Conservation (phyloP, 192 early-diverging fungal species). For the Chytriomyces sp. region DNA sequence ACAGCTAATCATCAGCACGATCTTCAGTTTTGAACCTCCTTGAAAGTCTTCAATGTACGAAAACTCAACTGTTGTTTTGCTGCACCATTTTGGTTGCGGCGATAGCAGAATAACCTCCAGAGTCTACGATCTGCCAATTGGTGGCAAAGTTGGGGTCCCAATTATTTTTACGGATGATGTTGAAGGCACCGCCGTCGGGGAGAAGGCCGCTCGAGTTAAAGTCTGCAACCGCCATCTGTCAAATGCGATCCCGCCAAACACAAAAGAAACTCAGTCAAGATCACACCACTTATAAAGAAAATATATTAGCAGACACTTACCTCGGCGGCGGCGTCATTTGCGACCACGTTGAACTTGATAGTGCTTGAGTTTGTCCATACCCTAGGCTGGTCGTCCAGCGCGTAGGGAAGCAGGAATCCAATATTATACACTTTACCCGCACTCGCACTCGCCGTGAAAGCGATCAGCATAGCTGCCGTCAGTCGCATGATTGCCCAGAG, state of each 20-base stretch:
- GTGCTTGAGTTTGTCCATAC: not conserved
- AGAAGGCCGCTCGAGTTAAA: slow-evolving; percentile 4
- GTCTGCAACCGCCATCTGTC: slow-evolving; percentile 29
- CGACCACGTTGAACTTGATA: slow-evolving; percentile 16
- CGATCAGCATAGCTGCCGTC: no score
- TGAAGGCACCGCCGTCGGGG: slow-evolving; percentile 9
- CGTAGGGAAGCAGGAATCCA: slow-evolving; percentile 30
- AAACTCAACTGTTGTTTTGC: slow-evolving; percentile 11
- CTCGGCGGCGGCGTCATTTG: slow-evolving; percentile 13
- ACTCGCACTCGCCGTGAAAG: no score
- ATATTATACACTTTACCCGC: not conserved
- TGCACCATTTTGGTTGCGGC: slow-evolving; percentile 24
- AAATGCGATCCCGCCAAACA: not conserved
- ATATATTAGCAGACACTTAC: not conserved
- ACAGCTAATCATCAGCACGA: not conserved
- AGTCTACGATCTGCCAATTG: slow-evolving; percentile 27
- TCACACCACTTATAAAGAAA: not conserved
- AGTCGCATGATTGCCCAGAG: no score
- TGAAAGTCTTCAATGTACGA: not conserved
- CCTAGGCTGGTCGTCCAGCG: slow-evolving; percentile 8
- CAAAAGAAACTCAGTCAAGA: not conserved
- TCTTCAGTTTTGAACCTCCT: not conserved
- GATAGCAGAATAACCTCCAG: slow-evolving; percentile 30
- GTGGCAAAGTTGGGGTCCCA: slow-evolving; percentile 26
- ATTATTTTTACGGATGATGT: slow-evolving; percentile 28